Percentiles rank a stretch among this genome's conserved stretches.
Evolutionary conservation across 345 rosid species (phyloP).

Genomic region (Clausena lansium): DNA sequence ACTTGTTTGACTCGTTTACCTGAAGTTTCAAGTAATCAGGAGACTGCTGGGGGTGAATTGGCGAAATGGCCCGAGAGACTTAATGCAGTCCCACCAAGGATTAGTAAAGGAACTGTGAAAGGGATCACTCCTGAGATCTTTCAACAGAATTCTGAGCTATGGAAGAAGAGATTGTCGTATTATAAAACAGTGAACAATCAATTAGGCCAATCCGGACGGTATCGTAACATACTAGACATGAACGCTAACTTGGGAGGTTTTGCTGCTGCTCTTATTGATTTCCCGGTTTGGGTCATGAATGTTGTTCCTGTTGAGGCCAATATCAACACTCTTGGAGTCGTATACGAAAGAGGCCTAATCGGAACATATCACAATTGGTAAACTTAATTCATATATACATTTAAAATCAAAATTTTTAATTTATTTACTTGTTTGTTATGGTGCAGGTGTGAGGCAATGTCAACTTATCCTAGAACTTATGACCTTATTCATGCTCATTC

Average conservation of each 20-base stretch:
- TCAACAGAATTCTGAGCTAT: conserved; percentile 31
- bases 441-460: conserved; percentile 75
- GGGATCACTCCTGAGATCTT: conserved; percentile 46
- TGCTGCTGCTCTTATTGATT: conserved; percentile 53
- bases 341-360: conserved; percentile 59
- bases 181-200: conserved; percentile 54
- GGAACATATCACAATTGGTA: conserved; percentile 74
- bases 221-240: conserved; percentile 66
- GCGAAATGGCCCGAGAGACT: conserved; percentile 59
- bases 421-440: neutral
- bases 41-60: conserved; percentile 50
- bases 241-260: conserved; percentile 63
- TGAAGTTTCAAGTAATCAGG: conserved; percentile 31
- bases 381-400: neutral
- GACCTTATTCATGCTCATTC: conserved; percentile 66
- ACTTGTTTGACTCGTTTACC: conserved; percentile 57
- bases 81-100: conserved; percentile 58
- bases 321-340: conserved; percentile 51
- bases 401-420: neutral
- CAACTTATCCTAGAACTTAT: conserved; percentile 69
- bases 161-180: conserved; percentile 48
- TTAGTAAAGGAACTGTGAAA: conserved; percentile 36
- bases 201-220: conserved; percentile 45
- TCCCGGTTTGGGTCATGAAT: conserved; percentile 72
- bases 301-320: conserved; percentile 51